Base-by-base conservation (phyloP, 2,329 filamentous ascomycete genomes). In the Colletotrichum sojae region DNA sequence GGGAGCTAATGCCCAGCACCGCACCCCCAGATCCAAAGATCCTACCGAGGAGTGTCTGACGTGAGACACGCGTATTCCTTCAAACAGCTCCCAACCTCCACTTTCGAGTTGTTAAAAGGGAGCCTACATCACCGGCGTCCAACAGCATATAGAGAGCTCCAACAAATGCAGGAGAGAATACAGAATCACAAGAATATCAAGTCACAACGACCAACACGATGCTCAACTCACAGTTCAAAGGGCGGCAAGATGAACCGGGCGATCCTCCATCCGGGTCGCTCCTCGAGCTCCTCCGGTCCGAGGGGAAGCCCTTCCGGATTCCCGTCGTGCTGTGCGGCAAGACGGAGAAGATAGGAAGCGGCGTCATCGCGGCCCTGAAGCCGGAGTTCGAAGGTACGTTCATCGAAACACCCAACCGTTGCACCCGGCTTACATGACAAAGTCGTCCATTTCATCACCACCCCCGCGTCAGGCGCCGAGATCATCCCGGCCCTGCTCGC, bases 251-350 rank as follows among this genome's bases (percentile, higher is more conserved):
- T 18, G 62, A 60, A 31, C 55, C 51, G 40, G 12, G 6, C n/a
- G 43, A 65, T 31, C 16, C 36, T 5, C 39, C 48, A 18, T 54
- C 59, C 12, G 22, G 22, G 22, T 62, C 59, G 1, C 48, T 54
- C 20, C 59, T 46, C 43, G 61, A 56, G 16, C 10, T 20, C 9
- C 43, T 56, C 18, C 22, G 31, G 5, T 31, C 51, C n/a, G 25
- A 49, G 27, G 15, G 22, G 9, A 40, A 10, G 2, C 46, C 13
- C 12, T 9, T 16, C 9, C 27, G 55, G 22, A 64, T 71, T 5
- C 75, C 75, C 2, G 62, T 76, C 40, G 69, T 74, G n/a, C 31
- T 76, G 25, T 76, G 74, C 43, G 75, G 75, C 10, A 71, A 74
- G 57, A 71, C 66, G 3, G 75, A 76, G 54, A 36, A 58, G 9